Evolutionary conservation across 148 eudicot genomes (phyloP).

Genomic region (Gaultheria prostrata): DNA sequence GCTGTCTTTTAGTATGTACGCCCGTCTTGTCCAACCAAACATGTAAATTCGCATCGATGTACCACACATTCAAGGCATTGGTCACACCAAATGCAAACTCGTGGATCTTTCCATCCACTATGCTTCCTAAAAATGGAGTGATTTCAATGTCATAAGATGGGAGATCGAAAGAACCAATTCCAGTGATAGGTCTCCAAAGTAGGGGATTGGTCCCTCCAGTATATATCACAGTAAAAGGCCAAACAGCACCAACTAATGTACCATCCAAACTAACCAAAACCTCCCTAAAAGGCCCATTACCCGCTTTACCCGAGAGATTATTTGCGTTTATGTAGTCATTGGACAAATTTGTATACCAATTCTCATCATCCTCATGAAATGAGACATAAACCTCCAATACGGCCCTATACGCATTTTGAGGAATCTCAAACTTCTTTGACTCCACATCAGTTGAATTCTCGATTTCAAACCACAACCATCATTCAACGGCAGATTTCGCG

Average conservation of each 20-base stretch:
- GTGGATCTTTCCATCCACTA: slow-evolving; percentile 70
- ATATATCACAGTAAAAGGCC: slow-evolving; percentile 84
- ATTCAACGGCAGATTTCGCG: slow-evolving; percentile 62
- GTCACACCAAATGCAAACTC: slow-evolving; percentile 59
- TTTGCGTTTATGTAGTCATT: slow-evolving; percentile 63
- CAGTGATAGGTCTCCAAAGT: slow-evolving; percentile 82
- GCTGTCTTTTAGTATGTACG: slow-evolving; percentile 40
- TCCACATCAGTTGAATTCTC: slow-evolving; percentile 46
- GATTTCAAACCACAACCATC: slow-evolving; percentile 90
- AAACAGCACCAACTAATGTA: slow-evolving; percentile 62
- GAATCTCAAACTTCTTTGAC: slow-evolving; percentile 48
- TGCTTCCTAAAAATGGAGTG: slow-evolving; percentile 72
- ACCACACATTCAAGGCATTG: slow-evolving; percentile 87
- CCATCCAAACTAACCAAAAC: slow-evolving; percentile 71
- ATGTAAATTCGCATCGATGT: slow-evolving; percentile 82
- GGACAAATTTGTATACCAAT: slow-evolving; percentile 69
- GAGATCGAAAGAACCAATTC: slow-evolving; percentile 82
- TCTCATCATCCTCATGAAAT: slow-evolving; percentile 82
- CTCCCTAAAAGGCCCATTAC: slow-evolving; percentile 91
- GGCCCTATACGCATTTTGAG: slow-evolving; percentile 71
- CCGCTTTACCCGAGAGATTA: slow-evolving; percentile 42
- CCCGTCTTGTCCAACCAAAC: slow-evolving; percentile 72
- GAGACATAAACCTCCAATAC: slow-evolving; percentile 89
- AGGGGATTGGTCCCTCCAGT: slow-evolving; percentile 91
- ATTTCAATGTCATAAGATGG: slow-evolving; percentile 80